Evolutionary conservation across 1,284 basidiomycete species (phyloP).

Genomic region (Cutaneotrichosporon cavernicola): DNA sequence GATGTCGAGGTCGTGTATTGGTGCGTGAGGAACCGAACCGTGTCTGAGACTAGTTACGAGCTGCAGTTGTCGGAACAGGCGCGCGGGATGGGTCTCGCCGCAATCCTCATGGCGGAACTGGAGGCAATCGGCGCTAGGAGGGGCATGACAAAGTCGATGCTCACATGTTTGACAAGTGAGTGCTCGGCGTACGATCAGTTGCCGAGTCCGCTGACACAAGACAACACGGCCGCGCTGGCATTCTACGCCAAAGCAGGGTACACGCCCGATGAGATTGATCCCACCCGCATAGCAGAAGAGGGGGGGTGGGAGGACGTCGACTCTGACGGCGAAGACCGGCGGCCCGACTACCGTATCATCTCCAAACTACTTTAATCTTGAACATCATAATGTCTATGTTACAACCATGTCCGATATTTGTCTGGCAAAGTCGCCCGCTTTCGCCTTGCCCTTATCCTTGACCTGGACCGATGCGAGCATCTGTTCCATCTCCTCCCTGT

Average conservation of each 20-base stretch:
- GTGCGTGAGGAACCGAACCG: conserved; percentile 25
- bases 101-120: conserved; percentile 36
- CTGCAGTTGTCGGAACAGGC: conserved; percentile 35
- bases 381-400: neutral
- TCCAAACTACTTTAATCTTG: conserved; percentile 30
- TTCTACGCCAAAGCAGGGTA: conserved; percentile 46
- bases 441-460: conserved; percentile 2
- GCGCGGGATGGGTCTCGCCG: conserved; percentile 36
- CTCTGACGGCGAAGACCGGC: conserved; percentile 18
- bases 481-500: conserved; percentile 1
- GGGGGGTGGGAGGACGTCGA: conserved; percentile 28
- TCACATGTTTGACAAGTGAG: conserved; percentile 50
- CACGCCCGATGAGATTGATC: conserved; percentile 49
- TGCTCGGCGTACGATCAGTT: neutral
- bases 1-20: conserved; percentile 49
- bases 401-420: neutral
- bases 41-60: conserved; percentile 41
- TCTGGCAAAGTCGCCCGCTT: neutral
- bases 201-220: conserved; percentile 19
- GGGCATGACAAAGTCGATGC: conserved; percentile 48
- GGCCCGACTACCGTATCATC: conserved; percentile 36
- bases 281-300: conserved; percentile 39
- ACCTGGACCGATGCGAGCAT: neutral
- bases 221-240: conserved; percentile 34
- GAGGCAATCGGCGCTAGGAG: conserved; percentile 38